Percentiles rank a stretch among this genome's conserved stretches.
phyloP scores from a whole-genome alignment of 345 rosid genomes.

The Eucalyptus polyanthemos region DNA sequence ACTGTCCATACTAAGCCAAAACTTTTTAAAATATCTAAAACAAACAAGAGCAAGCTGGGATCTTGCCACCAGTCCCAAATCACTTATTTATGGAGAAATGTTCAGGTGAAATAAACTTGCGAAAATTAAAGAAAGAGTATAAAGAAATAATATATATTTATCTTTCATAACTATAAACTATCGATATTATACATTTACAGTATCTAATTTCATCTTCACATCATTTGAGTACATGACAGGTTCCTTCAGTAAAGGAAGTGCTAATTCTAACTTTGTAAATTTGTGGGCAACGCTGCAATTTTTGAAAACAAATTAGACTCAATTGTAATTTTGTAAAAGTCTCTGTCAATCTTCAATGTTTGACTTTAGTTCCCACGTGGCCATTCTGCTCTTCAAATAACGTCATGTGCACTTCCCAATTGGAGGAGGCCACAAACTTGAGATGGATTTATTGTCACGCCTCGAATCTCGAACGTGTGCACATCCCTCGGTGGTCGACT shows the following conservation, averaged over 20 bases:
- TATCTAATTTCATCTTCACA: neutral
- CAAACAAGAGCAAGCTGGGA: neutral
- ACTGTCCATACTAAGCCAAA: neutral
- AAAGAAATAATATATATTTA: neutral
- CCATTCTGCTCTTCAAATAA: neutral
- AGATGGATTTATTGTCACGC: neutral
- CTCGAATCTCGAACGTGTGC: accelerated
- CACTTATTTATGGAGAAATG: neutral
- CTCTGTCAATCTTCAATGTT: neutral
- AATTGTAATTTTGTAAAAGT: neutral
- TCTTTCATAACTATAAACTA: neutral
- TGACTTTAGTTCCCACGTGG: neutral
- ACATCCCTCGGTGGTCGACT: too few relatives aligned
- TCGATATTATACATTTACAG: neutral
- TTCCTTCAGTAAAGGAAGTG: neutral
- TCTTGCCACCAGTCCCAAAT: neutral
- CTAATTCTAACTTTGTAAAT: neutral
- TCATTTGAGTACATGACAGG: neutral
- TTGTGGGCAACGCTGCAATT: neutral
- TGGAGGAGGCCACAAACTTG: neutral
- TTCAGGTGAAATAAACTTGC: neutral
- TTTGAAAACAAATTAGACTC: neutral
- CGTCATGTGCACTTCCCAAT: neutral
- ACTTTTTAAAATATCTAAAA: neutral
- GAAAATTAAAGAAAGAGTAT: neutral